These are phyloP conservation scores for Neovahlkampfia damariscottae DNA, from an alignment of 78 protist genomes.

Conservation along the genomic window DNA sequence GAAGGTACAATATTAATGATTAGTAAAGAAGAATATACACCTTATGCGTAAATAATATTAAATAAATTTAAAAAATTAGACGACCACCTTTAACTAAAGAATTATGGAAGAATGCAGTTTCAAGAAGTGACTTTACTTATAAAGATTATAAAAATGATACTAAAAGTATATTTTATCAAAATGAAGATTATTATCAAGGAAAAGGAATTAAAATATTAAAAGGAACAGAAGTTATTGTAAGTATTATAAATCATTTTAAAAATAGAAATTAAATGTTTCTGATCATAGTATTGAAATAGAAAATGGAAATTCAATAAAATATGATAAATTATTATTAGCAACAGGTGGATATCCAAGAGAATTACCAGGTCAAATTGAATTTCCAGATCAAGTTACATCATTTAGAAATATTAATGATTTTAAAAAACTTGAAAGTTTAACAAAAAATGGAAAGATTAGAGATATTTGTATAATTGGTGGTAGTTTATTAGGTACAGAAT, in stretches of 20 bases:
- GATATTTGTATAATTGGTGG: slow-evolving; percentile 63
- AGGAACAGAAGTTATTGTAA: no score
- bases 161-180: neutral
- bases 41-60: no score
- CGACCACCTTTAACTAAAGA: slow-evolving; percentile 74
- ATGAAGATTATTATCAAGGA: no score
- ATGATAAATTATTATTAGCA: slow-evolving; percentile 56
- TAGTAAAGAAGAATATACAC: slow-evolving; percentile 34
- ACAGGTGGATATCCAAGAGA: slow-evolving; percentile 68
- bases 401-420: slow-evolving; percentile 53
- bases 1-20: slow-evolving; percentile 36
- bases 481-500: slow-evolving; percentile 70
- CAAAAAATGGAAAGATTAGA: neutral
- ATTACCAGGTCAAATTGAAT: neutral
- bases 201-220: no score
- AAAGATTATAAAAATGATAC: slow-evolving; percentile 15
- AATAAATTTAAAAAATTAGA: no score
- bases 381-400: slow-evolving; percentile 19
- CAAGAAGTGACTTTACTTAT: neutral
- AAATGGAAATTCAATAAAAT: slow-evolving; percentile 46
- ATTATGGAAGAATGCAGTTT: slow-evolving; percentile 39
- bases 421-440: slow-evolving; percentile 12
- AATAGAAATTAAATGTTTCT: slow-evolving; percentile 34
- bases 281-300: slow-evolving; percentile 19
- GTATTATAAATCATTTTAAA: no score